phyloP scores from a whole-genome alignment of 2,329 filamentous ascomycete genomes.

The Phyllosticta paracitricarpa region DNA sequence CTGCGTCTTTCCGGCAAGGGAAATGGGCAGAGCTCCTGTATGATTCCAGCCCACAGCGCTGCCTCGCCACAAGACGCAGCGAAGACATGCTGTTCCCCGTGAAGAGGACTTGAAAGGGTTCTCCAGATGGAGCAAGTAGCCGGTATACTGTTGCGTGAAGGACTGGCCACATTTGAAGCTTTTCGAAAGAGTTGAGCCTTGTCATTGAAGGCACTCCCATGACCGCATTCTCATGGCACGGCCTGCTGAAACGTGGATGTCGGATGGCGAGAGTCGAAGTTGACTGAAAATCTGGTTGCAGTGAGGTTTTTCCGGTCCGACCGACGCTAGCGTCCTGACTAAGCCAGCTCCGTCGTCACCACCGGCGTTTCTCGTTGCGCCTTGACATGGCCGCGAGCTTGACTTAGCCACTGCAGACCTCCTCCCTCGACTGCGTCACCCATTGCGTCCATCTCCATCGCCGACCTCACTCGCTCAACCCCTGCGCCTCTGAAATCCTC shows the following conservation, averaged over 20 bases:
- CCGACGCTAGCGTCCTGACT: neutral
- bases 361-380: neutral
- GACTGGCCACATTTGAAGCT: neutral
- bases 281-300: neutral
- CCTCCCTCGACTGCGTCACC: neutral
- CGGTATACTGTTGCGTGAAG: slow-evolving; percentile 20
- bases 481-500: neutral
- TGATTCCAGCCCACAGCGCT: slow-evolving; percentile 29
- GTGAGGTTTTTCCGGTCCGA: neutral
- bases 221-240: neutral
- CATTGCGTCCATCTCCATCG: neutral
- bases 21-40: slow-evolving; percentile 26
- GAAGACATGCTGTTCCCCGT: slow-evolving; percentile 33
- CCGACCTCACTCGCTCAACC: neutral
- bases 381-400: neutral
- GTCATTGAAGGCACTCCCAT: neutral
- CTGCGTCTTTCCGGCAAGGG: neutral
- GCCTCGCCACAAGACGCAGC: slow-evolving; percentile 38
- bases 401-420: neutral
- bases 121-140: slow-evolving; percentile 36
- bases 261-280: neutral
- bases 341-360: neutral
- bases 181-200: no score
- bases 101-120: slow-evolving; percentile 32
- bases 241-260: neutral